These are phyloP conservation scores for Pseudonitzschia delicatissima DNA, from an alignment of 108 stramenopile species.

Conservation along the genomic window DNA sequence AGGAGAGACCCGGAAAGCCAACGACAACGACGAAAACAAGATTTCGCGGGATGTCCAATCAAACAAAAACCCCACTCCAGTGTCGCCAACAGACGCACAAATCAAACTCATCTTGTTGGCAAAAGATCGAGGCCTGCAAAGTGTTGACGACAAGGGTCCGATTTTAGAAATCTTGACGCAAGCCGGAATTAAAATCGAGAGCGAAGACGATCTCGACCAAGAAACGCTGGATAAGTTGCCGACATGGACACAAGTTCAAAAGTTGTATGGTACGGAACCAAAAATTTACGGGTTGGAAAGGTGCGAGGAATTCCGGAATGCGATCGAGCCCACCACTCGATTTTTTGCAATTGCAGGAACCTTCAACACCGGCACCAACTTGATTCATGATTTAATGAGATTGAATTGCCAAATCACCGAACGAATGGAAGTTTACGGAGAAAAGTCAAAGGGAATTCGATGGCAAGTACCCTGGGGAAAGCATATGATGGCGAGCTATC, in stretches of 20 bases:
- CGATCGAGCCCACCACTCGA: not conserved
- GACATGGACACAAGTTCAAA: slow-evolving; percentile 18
- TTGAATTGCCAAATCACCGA: slow-evolving; percentile 28
- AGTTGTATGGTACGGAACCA: slow-evolving; percentile 27
- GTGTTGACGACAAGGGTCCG: slow-evolving; percentile 14
- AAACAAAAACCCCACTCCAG: not conserved
- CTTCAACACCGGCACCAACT: slow-evolving; percentile 29
- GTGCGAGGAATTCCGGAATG: slow-evolving; percentile 9
- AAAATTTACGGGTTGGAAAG: slow-evolving; percentile 26
- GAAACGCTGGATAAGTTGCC: slow-evolving; percentile 24
- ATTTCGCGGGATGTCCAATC: not conserved
- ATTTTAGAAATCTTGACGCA: slow-evolving; percentile 9
- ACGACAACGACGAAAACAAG: not conserved
- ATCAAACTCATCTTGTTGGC: not conserved
- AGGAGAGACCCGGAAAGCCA: no score
- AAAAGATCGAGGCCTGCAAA: not conserved
- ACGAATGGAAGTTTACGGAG: slow-evolving; percentile 25
- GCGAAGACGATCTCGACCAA: slow-evolving; percentile 11
- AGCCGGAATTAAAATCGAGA: not conserved
- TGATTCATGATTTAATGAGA: slow-evolving; percentile 19
- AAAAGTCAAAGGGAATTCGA: slow-evolving; percentile 37
- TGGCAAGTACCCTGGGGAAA: slow-evolving; percentile 81
- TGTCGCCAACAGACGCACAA: not conserved
- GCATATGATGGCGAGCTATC: slow-evolving; percentile 37
- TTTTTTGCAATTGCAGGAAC: slow-evolving; percentile 25